Evolutionary conservation across 2,329 filamentous ascomycete genomes (phyloP).

Genomic region (Phyllachora maydis): DNA sequence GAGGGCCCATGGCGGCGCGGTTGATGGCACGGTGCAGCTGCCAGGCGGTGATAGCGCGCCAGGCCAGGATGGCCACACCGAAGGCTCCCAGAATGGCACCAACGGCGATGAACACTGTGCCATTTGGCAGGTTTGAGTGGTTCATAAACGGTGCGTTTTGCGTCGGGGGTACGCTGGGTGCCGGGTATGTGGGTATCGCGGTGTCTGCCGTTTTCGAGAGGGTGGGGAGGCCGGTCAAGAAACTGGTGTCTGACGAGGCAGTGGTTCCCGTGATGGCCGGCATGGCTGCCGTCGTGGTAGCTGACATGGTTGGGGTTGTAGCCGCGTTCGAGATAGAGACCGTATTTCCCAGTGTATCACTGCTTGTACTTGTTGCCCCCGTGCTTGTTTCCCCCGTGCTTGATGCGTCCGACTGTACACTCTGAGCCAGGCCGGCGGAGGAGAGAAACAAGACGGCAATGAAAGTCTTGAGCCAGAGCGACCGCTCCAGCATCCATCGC

Average conservation of each 20-base stretch:
- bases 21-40: conserved; percentile 82
- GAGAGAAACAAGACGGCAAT: conserved; percentile 8
- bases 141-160: conserved; percentile 81
- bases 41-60: conserved; percentile 77
- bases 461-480: conserved; percentile 11
- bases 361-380: conserved; percentile 1
- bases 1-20: conserved; percentile 59
- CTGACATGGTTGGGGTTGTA: conserved; percentile 1
- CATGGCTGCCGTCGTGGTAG: conserved; percentile 3
- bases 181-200: conserved; percentile 37
- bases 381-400: no score
- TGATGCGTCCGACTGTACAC: no score
- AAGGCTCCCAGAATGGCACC: conserved; percentile 75
- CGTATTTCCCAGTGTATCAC: conserved; percentile 1
- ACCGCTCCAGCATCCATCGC: conserved; percentile 11
- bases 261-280: conserved; percentile 7
- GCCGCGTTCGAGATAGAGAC: no score
- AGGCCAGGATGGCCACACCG: conserved; percentile 61
- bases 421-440: conserved; percentile 8
- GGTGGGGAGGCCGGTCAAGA: conserved; percentile 16
- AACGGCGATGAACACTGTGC: conserved; percentile 90
- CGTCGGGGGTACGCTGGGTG: conserved; percentile 63
- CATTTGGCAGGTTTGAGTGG: conserved; percentile 65
- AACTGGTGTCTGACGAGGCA: conserved; percentile 4
- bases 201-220: conserved; percentile 15